phyloP scores from a whole-genome alignment of 2,329 filamentous ascomycete genomes.

The Hypoxylon sp. region DNA sequence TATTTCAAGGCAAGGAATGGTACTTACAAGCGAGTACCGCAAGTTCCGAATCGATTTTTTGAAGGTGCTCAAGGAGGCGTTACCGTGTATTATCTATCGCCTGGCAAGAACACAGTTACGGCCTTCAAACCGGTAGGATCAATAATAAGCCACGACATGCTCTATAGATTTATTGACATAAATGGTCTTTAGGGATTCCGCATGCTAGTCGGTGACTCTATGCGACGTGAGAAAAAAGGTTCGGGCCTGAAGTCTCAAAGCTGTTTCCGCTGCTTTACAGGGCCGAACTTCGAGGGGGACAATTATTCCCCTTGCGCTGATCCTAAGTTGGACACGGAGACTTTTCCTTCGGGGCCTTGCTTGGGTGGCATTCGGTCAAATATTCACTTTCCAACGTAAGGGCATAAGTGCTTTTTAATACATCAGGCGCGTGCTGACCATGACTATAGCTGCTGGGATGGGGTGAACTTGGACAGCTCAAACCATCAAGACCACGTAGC shows the following conservation, averaged over 20 bases:
- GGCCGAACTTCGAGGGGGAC: constrained; percentile 56
- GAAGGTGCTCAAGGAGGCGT: constrained; percentile 49
- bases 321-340: constrained; percentile 59
- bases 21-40: constrained; percentile 49
- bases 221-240: constrained; percentile 47
- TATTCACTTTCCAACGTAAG: constrained; percentile 63
- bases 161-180: constrained; percentile 44
- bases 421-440: background rate
- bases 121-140: constrained; percentile 62
- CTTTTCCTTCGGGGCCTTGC: constrained; percentile 56
- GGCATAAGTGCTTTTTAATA: background rate
- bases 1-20: constrained; percentile 46
- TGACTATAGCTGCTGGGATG: constrained; percentile 62
- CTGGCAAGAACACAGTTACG: constrained; percentile 50
- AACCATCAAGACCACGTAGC: constrained; percentile 64
- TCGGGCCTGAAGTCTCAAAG: constrained; percentile 49
- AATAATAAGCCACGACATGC: constrained; percentile 55
- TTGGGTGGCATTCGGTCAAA: constrained; percentile 62
- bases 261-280: constrained; percentile 57
- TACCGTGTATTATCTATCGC: constrained; percentile 57
- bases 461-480: constrained; percentile 59
- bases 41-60: constrained; percentile 51
- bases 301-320: constrained; percentile 57
- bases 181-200: constrained; percentile 60
- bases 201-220: constrained; percentile 56